Conservation (phyloP, 2,329 filamentous ascomycete genomes). For the Hypomyces rosellus region DNA sequence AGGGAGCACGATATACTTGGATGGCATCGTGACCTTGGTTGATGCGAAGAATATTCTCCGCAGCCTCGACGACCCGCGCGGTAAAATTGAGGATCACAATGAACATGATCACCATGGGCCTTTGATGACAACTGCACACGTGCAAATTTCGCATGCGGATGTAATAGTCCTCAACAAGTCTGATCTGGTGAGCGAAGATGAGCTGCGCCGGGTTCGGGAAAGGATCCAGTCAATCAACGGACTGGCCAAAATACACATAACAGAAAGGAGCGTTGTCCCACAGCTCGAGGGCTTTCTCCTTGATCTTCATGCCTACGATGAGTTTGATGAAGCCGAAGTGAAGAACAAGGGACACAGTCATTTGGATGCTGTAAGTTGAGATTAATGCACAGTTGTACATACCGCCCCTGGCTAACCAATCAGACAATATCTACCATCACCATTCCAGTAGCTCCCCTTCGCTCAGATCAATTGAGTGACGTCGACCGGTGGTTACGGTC, state of each 20-base stretch:
- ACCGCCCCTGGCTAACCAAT: neutral
- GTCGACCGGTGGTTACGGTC: constrained; percentile 79
- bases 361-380: constrained; percentile 66
- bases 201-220: constrained; percentile 62
- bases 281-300: constrained; percentile 79
- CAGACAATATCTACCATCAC: constrained; percentile 81
- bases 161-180: constrained; percentile 92
- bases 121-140: constrained; percentile 82
- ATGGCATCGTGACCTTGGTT: constrained; percentile 92
- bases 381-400: neutral
- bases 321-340: constrained; percentile 67
- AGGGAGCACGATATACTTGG: constrained; percentile 90
- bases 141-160: constrained; percentile 95
- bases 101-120: constrained; percentile 53
- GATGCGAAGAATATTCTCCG: constrained; percentile 89
- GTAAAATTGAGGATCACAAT: constrained; percentile 46
- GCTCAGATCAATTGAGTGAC: constrained; percentile 47
- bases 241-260: constrained; percentile 76
- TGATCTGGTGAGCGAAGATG: constrained; percentile 66
- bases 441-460: constrained; percentile 58
- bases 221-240: constrained; percentile 84
- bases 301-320: constrained; percentile 88
- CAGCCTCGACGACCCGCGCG: constrained; percentile 67
- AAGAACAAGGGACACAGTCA: constrained; percentile 78
- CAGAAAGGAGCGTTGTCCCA: constrained; percentile 72